A percentile compares a stretch with the other conserved stretches of the same genome.
phyloP scores from a whole-genome alignment of 1,284 basidiomycete species.

The Farysia itapuensis region DNA sequence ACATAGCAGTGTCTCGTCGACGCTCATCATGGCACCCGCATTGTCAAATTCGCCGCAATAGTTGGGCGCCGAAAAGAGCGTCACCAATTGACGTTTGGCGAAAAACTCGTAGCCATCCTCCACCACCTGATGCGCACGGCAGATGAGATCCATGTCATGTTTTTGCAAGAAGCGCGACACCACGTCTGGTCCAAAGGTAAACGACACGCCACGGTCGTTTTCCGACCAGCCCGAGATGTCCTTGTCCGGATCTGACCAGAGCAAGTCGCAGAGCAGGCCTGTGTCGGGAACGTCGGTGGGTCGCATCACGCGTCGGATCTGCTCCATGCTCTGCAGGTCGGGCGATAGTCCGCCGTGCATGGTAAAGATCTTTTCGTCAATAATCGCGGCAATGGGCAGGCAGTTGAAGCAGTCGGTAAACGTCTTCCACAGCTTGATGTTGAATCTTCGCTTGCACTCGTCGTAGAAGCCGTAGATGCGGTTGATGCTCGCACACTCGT shows the following conservation, averaged over 20 bases:
- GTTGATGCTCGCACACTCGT: slow-evolving; percentile 92
- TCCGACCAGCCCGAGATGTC: slow-evolving; percentile 99
- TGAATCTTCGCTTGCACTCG: slow-evolving; percentile 95
- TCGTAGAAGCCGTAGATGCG: slow-evolving; percentile 96
- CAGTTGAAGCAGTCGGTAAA: slow-evolving; percentile 97
- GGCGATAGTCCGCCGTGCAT: slow-evolving; percentile 86
- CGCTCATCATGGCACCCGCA: slow-evolving; percentile 99
- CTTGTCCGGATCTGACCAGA: slow-evolving; percentile 99
- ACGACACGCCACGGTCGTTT: slow-evolving; percentile 97
- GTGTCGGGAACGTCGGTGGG: slow-evolving; percentile 99
- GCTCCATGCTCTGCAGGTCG: slow-evolving; percentile 98
- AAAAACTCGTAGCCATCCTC: slow-evolving; percentile 99
- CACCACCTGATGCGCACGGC: slow-evolving; percentile 97
- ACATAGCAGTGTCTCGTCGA: slow-evolving; percentile 94
- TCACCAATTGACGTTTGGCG: slow-evolving; percentile 94
- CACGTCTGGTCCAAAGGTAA: slow-evolving; percentile 97
- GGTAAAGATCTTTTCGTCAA: slow-evolving; percentile 95
- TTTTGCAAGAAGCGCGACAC: slow-evolving; percentile 97
- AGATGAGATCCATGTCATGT: slow-evolving; percentile 97
- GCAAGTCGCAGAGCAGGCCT: slow-evolving; percentile 91
- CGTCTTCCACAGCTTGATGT: slow-evolving; percentile 97
- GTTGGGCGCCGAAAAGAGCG: slow-evolving; percentile 95
- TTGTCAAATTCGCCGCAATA: slow-evolving; percentile 99
- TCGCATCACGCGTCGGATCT: slow-evolving; percentile 98
- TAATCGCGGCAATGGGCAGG: slow-evolving; percentile 90